phyloP scores from a whole-genome alignment of 345 rosid species.

The Populus euphratica region DNA sequence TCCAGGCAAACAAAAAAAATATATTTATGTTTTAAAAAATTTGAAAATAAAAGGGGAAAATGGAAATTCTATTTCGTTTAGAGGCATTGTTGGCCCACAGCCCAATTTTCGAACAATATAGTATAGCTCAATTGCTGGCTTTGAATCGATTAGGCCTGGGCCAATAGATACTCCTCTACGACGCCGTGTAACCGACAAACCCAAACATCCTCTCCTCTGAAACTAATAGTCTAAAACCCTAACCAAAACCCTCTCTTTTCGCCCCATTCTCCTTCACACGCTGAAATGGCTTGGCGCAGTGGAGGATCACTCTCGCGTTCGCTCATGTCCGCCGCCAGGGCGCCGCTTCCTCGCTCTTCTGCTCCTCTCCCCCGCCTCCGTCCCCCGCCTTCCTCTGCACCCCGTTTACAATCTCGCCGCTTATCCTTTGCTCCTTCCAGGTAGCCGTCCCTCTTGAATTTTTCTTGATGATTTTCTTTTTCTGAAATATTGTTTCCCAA shows the following conservation, averaged over 20 bases:
- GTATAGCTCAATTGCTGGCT: background rate
- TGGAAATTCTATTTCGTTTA: background rate
- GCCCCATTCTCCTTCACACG: background rate
- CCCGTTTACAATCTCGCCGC: constrained; percentile 63
- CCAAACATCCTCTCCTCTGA: background rate
- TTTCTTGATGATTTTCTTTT: background rate
- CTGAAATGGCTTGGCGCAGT: constrained; percentile 46
- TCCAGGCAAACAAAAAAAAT: no score
- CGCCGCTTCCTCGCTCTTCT: constrained; percentile 55
- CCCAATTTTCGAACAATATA: background rate
- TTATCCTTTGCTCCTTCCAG: constrained; percentile 58
- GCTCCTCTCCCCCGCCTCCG: constrained; percentile 65
- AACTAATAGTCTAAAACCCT: constrained; percentile 8
- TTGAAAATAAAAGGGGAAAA: background rate
- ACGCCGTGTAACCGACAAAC: background rate
- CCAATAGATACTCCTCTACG: background rate
- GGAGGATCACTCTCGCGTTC: constrained; percentile 48
- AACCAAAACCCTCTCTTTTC: background rate
- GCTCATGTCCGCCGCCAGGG: constrained; percentile 49
- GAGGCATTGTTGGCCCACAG: background rate
- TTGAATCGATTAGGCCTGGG: background rate
- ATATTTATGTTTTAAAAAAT: no score
- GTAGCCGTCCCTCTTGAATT: constrained; percentile 23
- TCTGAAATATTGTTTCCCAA: background rate
- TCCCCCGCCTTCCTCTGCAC: constrained; percentile 43